A percentile compares a stretch with the other conserved stretches of the same genome.
These are phyloP conservation scores for Trypanosoma melophagium DNA, from an alignment of 208 protist genomes.

Conservation along the genomic window DNA sequence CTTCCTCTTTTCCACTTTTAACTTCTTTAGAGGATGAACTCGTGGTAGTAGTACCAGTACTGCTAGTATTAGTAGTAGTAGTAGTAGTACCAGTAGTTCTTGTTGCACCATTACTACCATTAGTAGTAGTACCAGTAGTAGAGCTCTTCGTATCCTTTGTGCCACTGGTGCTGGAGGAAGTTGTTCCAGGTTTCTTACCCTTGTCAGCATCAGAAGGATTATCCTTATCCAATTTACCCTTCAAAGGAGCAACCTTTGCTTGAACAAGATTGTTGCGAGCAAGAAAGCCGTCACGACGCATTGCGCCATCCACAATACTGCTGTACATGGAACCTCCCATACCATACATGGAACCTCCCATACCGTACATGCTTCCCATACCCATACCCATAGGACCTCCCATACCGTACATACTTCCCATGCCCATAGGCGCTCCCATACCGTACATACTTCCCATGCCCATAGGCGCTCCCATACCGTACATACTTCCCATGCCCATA, in stretches of 20 bases:
- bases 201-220: neutral
- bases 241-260: conserved; percentile 47
- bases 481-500: conserved; percentile 32
- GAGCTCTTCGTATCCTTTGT: too few relatives aligned
- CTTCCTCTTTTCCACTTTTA: neutral
- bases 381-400: neutral
- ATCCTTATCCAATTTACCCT: neutral
- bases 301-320: conserved; percentile 51
- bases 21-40: neutral
- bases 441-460: conserved; percentile 57
- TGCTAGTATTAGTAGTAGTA: neutral
- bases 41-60: neutral
- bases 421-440: conserved; percentile 15
- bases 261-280: conserved; percentile 61
- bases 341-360: conserved; percentile 26
- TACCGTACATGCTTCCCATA: too few relatives aligned
- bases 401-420: conserved; percentile 24
- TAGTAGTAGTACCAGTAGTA: too few relatives aligned
- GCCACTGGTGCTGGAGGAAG: too few relatives aligned
- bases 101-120: too few relatives aligned
- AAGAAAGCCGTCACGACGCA: conserved; percentile 63
- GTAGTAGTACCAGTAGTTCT: neutral
- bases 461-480: conserved; percentile 32
- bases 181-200: too few relatives aligned
- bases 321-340: conserved; percentile 26